Base-by-base conservation (phyloP, 257 asterid genomes). In the Penstemon eatonii region DNA sequence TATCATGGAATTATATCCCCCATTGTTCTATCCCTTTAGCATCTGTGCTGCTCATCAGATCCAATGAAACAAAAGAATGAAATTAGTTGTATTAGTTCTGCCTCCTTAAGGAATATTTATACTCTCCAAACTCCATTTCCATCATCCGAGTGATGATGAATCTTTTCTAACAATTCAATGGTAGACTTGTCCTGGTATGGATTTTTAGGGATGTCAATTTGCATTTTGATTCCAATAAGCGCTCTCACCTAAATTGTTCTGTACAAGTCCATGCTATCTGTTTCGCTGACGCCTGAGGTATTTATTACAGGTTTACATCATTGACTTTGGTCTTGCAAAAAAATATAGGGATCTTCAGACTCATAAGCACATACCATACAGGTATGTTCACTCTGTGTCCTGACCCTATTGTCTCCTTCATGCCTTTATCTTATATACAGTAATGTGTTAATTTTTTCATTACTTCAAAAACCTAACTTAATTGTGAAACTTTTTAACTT, bases 301-400 rank as follows among this genome's bases (percentile, higher is more conserved):
- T 66, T 46, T 63, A 56, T 68, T 82, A 66, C 82, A 91, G 97
- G 97, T 91, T 54, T 91, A 89, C 45, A 38, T 85, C 45, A 91
- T 91, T 67, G 96, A 89, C 81, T 91, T 89, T 80, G 97, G 97
- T 73, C 95, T 89, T 73, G 96, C 97, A 60, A 91, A 91, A 64
- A 87, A 90, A 79, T 91, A 84, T 54, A 87, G 96, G 71, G 96
- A 89, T 65, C 88, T 90, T 43, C 79, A 73, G 69, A 83, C 92
- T 58, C 89, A 89, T 76, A 83, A 87, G 79, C 97, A 88, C 81
- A 89, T 91, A 75, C 95, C 96, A 4, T 88, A 88, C 75, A 89
- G 93, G 97, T 89, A 76, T 15, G 33, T 39, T 49, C 56, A 15
- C 54, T 57, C 12, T 33, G 42, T 70, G 56, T 67, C 70, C 60